Base-by-base conservation (phyloP, 768 basidiomycete genomes). In the Mycena vitilis region DNA sequence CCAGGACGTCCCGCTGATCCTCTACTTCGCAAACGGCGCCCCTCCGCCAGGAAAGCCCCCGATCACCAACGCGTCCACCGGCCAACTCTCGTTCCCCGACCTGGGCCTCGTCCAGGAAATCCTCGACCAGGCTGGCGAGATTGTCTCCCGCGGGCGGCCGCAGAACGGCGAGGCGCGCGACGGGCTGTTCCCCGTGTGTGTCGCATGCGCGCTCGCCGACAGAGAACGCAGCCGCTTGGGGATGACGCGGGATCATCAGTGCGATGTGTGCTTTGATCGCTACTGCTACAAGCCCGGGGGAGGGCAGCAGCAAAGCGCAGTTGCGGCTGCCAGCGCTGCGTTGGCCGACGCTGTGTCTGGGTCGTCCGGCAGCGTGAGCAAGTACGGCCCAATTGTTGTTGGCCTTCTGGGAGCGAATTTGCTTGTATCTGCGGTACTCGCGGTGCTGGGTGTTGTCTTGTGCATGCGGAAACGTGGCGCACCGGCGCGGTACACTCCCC, bases 21-120 rank as follows among this genome's bases (percentile, higher is more conserved):
- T 89, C 66, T 91, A 91, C 73, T 75, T 89, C 16, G 87, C 88
- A 0, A 87, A 86, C 70, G 86, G 86, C 25, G 85, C 83, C 11
- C 75, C 82, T 8, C 83, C 82, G 30, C 76, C 80, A 18, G 75
- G 77, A 36, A 73, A 74, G 18, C 72, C 79, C 4, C 52, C 69
- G 6, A 58, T 81, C 11, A 85, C 84, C 13, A 87, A 87, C 77
- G 81, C 78, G 0, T 74, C 81, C 5, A 86, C 85, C 10, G 51
- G 59, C 51, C 79, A 84, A 72, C 73, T 83, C 22, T 64, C 78
- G 4, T 88, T 86, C 72, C 59, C 69, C 1, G 63, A 78, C 6
- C 75, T 78, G 3, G 71, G 82, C 55, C 75, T 85, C 18, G 69
- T 70, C 10, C 78, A 82, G 63, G 78, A 75, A 5, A 83, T 88